Percentiles rank a stretch among this genome's conserved stretches.
Evolutionary conservation across 495 filamentous ascomycete genomes (phyloP).

Genomic region (Cercophora scortea): DNA sequence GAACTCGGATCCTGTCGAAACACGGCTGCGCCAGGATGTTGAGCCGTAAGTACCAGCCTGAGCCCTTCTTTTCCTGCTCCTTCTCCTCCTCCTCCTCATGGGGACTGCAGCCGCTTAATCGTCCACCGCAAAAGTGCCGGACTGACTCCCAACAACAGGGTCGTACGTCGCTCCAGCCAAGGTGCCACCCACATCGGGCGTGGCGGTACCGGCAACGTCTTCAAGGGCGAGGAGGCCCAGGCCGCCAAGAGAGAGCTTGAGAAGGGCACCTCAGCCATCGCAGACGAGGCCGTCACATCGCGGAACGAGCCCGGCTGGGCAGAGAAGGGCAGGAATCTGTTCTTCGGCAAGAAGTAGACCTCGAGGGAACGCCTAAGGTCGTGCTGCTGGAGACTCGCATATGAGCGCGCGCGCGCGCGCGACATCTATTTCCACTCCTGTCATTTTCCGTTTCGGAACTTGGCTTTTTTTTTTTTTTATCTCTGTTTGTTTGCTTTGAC

Average conservation of each 20-base stretch:
- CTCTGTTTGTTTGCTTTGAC: too few relatives aligned
- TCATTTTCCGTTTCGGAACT: too few relatives aligned
- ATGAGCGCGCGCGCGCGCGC: too few relatives aligned
- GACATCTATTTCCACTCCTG: too few relatives aligned
- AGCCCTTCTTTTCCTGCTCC: neutral
- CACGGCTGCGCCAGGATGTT: constrained; percentile 77
- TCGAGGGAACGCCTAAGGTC: too few relatives aligned
- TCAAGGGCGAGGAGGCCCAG: constrained; percentile 29
- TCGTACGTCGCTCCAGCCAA: constrained; percentile 29
- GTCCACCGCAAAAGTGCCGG: neutral
- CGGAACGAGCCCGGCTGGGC: constrained; percentile 33
- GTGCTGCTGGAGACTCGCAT: too few relatives aligned
- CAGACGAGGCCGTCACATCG: constrained; percentile 10
- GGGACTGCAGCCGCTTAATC: neutral
- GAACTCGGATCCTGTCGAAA: constrained; percentile 58
- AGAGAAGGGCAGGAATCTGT: constrained; percentile 41
- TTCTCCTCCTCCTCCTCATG: constrained; percentile 9
- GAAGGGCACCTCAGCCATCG: constrained; percentile 22
- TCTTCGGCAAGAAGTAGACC: constrained; percentile 39
- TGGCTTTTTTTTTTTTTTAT: too few relatives aligned
- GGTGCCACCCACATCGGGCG: constrained; percentile 41
- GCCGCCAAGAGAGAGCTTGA: constrained; percentile 27
- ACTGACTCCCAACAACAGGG: constrained; percentile 13
- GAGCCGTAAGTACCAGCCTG: constrained; percentile 38
- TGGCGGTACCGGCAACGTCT: constrained; percentile 51